Conservation (phyloP, 73 alveolate genomes). For the Paramecium caudatum region DNA sequence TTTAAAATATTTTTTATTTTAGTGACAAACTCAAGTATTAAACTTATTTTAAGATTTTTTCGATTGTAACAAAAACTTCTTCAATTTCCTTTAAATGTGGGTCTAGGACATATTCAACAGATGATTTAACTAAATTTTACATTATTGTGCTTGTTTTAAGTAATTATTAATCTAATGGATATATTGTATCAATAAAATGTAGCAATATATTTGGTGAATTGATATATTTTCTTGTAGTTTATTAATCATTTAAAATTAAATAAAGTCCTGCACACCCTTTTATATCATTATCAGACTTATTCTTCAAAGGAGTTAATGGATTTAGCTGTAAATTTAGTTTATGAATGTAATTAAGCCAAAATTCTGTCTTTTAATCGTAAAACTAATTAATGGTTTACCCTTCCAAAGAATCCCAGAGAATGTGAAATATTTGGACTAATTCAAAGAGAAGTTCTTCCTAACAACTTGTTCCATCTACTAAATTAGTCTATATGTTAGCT, state of each 20-base stretch:
- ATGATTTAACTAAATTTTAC: constrained; percentile 2
- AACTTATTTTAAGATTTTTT: constrained; percentile 23
- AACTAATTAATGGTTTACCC: not conserved
- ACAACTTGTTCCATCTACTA: not conserved
- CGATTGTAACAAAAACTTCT: not conserved
- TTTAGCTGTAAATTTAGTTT: not conserved
- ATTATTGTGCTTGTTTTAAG: not conserved
- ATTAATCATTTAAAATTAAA: not conserved
- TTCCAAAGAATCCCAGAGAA: constrained; percentile 9
- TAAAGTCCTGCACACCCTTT: not conserved
- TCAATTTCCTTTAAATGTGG: not conserved
- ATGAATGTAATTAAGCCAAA: constrained; percentile 21
- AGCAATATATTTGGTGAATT: not conserved
- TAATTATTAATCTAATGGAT: not conserved
- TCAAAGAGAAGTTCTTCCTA: not conserved
- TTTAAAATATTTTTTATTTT: not conserved
- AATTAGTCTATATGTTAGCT: not conserved
- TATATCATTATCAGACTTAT: not conserved
- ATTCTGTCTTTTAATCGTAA: not conserved
- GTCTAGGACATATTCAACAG: not conserved
- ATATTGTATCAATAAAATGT: constrained; percentile 23
- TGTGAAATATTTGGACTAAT: not conserved
- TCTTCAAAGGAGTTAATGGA: not conserved
- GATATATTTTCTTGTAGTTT: not conserved
- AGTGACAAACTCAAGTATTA: not conserved